Percentiles rank a stretch among this genome's conserved stretches.
These are phyloP conservation scores for Linum tenue DNA, from an alignment of 345 rosid genomes.

Conservation along the genomic window DNA sequence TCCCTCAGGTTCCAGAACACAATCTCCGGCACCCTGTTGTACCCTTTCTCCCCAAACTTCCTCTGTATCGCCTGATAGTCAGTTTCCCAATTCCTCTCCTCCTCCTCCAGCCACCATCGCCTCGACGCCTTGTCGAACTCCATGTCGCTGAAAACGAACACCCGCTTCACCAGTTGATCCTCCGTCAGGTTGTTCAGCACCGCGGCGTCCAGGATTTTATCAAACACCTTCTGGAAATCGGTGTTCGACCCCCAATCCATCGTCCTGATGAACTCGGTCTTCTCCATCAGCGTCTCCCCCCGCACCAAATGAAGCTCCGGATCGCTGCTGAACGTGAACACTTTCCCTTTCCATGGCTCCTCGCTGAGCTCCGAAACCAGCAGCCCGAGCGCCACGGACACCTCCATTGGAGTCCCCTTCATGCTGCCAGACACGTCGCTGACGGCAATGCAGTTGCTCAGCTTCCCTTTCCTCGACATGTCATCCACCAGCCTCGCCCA, in stretches of 20 bases:
- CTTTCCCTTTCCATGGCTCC: constrained; percentile 11
- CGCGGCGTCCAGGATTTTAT: constrained; percentile 11
- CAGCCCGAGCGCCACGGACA: constrained; percentile 9
- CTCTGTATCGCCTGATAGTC: constrained; percentile 13
- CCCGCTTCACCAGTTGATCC: constrained; percentile 12
- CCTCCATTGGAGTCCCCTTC: constrained; percentile 12
- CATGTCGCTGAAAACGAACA: constrained; percentile 17
- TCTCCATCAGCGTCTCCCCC: constrained; percentile 7
- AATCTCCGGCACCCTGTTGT: constrained; percentile 13
- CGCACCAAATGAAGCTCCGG: constrained; percentile 9
- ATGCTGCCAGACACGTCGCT: constrained; percentile 15
- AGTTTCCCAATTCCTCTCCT: constrained; percentile 5
- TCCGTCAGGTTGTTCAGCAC: constrained; percentile 1
- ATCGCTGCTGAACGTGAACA: constrained; percentile 1
- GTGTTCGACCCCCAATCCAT: constrained; percentile 12
- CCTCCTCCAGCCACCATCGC: not conserved
- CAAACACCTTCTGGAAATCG: constrained; percentile 14
- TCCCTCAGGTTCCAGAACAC: constrained; percentile 21
- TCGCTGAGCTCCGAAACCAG: constrained; percentile 10
- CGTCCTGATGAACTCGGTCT: constrained; percentile 8
- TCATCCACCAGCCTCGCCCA: constrained; percentile 15
- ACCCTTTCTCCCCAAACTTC: constrained; percentile 16
- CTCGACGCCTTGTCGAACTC: constrained; percentile 6
- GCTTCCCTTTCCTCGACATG: constrained; percentile 8
- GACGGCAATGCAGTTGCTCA: constrained; percentile 12